Conservation (phyloP, 306 rosid species). For the Nissolia schottii region DNA sequence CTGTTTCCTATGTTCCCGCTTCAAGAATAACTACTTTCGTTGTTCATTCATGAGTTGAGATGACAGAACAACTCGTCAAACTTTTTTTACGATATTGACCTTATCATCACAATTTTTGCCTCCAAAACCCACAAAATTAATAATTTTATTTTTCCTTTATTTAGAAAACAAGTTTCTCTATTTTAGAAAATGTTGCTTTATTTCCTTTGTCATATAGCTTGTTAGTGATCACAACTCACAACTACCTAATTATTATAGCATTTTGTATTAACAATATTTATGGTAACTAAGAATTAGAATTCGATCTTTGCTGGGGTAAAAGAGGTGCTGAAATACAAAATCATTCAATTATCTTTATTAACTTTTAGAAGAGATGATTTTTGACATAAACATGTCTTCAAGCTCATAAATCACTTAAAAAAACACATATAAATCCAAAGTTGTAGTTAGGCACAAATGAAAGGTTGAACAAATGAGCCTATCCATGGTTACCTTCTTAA, state of each 20-base stretch:
- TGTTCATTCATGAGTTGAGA: background rate
- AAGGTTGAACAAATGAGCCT: too few species aligned
- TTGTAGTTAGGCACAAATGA: too few species aligned
- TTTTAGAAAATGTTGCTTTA: background rate
- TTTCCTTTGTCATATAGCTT: background rate
- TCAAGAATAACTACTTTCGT: conserved; percentile 33
- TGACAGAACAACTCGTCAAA: background rate
- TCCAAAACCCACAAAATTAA: background rate
- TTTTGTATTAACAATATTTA: too few species aligned
- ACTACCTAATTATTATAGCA: background rate
- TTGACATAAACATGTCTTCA: too few species aligned
- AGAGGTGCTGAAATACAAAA: too few species aligned
- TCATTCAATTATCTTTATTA: too few species aligned
- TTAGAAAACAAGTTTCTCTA: background rate
- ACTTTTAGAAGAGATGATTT: too few species aligned
- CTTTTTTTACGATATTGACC: conserved; percentile 29
- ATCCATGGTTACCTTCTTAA: background rate
- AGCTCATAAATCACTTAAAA: too few species aligned
- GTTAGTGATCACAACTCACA: background rate
- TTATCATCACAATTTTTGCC: background rate
- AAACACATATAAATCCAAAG: too few species aligned
- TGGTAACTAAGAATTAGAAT: too few species aligned
- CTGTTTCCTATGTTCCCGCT: conserved; percentile 36
- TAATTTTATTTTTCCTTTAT: too few species aligned
- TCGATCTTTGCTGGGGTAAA: too few species aligned